These are phyloP conservation scores for Pseudogymnoascus sp. DNA, from an alignment of 2,329 filamentous ascomycete species.

Conservation along the genomic window DNA sequence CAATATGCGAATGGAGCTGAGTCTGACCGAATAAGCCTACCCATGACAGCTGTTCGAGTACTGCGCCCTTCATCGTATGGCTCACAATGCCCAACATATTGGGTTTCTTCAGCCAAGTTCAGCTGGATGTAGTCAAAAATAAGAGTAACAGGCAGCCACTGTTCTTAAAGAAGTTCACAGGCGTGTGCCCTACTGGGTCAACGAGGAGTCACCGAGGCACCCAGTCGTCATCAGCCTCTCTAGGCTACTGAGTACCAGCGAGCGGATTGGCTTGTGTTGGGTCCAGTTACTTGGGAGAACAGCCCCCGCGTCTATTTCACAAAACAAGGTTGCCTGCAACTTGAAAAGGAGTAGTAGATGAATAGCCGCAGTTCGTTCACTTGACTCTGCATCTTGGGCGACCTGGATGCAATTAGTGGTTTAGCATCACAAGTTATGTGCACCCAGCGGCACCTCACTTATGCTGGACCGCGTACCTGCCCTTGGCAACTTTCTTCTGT, in stretches of 20 bases:
- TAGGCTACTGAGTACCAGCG: neutral
- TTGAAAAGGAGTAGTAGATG: constrained; percentile 8
- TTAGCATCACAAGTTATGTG: constrained; percentile 8
- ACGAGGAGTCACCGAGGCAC: neutral
- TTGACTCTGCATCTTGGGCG: neutral
- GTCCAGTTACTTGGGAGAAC: constrained; percentile 4
- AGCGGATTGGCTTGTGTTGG: neutral
- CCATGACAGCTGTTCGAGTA: neutral
- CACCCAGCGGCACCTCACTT: neutral
- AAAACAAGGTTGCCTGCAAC: constrained; percentile 1
- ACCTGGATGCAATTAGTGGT: constrained; percentile 2
- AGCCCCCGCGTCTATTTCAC: neutral
- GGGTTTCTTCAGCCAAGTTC: neutral
- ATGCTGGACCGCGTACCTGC: constrained; percentile 1
- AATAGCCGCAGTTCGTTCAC: neutral
- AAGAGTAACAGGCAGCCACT: neutral
- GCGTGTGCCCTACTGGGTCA: neutral
- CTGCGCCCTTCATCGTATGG: neutral
- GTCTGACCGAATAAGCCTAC: neutral
- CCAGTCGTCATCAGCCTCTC: neutral
- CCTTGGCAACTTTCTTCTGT: constrained; percentile 5
- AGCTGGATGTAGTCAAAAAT: neutral
- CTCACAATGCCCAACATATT: constrained; percentile 7
- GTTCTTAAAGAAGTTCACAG: neutral
- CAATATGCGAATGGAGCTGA: constrained; percentile 4